Base-by-base conservation (phyloP, 139 green algal species). In the Auxenochlorella pyrenoidosa region DNA sequence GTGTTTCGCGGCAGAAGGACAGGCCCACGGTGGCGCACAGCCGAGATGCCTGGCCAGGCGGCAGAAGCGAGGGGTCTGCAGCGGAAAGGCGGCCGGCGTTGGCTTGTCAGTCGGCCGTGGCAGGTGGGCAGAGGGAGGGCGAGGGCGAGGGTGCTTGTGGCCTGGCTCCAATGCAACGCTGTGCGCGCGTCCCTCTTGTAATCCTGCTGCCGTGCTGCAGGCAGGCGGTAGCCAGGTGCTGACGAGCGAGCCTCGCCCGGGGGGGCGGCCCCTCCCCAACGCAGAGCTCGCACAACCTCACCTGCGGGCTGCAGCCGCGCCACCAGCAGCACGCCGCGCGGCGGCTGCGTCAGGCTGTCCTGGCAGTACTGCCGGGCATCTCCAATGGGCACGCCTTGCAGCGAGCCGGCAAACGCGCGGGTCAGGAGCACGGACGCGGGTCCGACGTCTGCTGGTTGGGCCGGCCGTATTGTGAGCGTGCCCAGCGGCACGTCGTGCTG, bases 1-100 rank as follows among this genome's bases (percentile, higher is more conserved):
- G 34, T 0, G 82, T 87, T 12, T 13, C 38, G 0, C 58, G 63
- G 34, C 36, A 59, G 38, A 90, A 85, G 28, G 87, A 90, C 60
- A 90, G 63, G 34, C 60, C 70, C 2, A 78, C 59, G 12, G 88
- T 90, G 38, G 63, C 84, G 15, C 79, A 54, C 32, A 90, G 26
- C 13, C 76, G 43, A 2, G 73, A 41, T 2, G 40, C 51, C 83
- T 84, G 83, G 6, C 88, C 73, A 3, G 63, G 47, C 3, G 65
- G 87, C 47, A 88, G 59, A 43, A 71, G 44, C 19, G 38, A 34
- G 1, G 30, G 8, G 30, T 84, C 83, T 88, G 82, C 83, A 77
- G 51, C 8, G 13, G 21, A 3, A 36, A 32, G 5, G 51, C 44
- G 21, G 32, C n/a, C 73, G 34, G 4, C 5, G 44, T 8, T 13